Evolutionary conservation across 140 eudicot genomes (phyloP).

Genomic region (Artemisia princeps): DNA sequence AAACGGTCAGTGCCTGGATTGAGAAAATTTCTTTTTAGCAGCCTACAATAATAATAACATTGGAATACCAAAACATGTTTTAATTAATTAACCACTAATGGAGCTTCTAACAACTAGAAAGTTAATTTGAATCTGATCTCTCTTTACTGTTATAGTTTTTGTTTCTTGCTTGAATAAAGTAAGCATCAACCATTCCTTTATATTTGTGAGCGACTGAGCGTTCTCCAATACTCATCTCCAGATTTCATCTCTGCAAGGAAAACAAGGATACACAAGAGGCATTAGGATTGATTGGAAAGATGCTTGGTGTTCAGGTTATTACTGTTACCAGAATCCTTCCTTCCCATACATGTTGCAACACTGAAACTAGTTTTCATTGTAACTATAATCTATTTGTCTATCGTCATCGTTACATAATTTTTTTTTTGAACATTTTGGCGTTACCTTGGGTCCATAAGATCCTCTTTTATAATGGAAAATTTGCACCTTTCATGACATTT

Average conservation of each 20-base stretch:
- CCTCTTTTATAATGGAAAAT: background rate
- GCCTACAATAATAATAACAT: constrained; percentile 7
- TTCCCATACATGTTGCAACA: too few species aligned
- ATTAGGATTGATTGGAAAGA: constrained; percentile 75
- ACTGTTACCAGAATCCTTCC: background rate
- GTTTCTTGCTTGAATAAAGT: constrained; percentile 6
- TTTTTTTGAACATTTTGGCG: background rate
- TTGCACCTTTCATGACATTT: constrained; percentile 11
- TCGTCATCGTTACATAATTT: background rate
- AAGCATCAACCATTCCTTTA: constrained; percentile 4
- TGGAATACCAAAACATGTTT: background rate
- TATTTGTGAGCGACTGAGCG: background rate
- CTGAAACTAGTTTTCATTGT: too few species aligned
- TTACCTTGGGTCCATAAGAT: background rate
- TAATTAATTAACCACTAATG: constrained; percentile 7
- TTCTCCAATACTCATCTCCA: constrained; percentile 22
- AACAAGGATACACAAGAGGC: constrained; percentile 99
- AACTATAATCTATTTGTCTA: background rate
- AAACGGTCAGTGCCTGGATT: constrained; percentile 4
- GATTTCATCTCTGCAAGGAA: constrained; percentile 96
- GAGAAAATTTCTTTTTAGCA: constrained; percentile 11
- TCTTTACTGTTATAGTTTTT: constrained; percentile 17
- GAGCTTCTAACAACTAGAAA: constrained; percentile 15
- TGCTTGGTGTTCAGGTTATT: constrained; percentile 93
- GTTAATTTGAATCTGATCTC: constrained; percentile 4